Evolutionary conservation across 2,329 filamentous ascomycete species (phyloP).

Genomic region (Juglanconis oblonga): DNA sequence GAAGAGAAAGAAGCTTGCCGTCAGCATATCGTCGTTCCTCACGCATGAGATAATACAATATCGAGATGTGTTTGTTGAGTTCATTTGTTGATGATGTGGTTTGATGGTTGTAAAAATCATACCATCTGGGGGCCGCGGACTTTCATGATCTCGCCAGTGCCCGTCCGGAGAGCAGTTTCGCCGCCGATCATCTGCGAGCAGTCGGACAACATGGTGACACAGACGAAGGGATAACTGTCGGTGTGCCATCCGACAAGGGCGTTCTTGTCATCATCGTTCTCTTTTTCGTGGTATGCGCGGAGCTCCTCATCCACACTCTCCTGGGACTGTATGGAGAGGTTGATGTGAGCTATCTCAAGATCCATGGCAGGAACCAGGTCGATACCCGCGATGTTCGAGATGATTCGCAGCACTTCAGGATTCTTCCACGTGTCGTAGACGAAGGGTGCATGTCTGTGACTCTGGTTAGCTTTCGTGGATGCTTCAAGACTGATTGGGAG

Average conservation of each 20-base stretch:
- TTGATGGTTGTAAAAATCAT: conserved; percentile 23
- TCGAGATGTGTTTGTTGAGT: conserved; percentile 3
- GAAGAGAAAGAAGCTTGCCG: conserved; percentile 21
- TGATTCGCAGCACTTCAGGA: conserved; percentile 39
- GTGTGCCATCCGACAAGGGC: conserved; percentile 62
- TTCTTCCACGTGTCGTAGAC: conserved; percentile 50
- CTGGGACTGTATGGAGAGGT: conserved; percentile 49
- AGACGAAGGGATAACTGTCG: conserved; percentile 67
- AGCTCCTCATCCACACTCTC: conserved; percentile 42
- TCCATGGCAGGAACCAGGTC: conserved; percentile 53
- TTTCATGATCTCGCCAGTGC: conserved; percentile 52
- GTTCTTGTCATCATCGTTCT: conserved; percentile 48
- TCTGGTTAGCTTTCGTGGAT: neutral
- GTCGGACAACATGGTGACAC: conserved; percentile 65
- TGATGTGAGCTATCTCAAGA: conserved; percentile 54
- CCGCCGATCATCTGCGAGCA: conserved; percentile 62
- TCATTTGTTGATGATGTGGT: neutral
- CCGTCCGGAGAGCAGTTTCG: conserved; percentile 59
- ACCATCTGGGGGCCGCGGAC: conserved; percentile 60
- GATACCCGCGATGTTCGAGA: conserved; percentile 53
- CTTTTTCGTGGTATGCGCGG: conserved; percentile 36
- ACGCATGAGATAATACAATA: conserved; percentile 2
- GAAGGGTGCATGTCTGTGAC: conserved; percentile 53
- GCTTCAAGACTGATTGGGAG: neutral
- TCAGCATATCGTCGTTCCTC: conserved; percentile 6